phyloP scores from a whole-genome alignment of 495 filamentous ascomycete genomes.

The Penicillium silybi region DNA sequence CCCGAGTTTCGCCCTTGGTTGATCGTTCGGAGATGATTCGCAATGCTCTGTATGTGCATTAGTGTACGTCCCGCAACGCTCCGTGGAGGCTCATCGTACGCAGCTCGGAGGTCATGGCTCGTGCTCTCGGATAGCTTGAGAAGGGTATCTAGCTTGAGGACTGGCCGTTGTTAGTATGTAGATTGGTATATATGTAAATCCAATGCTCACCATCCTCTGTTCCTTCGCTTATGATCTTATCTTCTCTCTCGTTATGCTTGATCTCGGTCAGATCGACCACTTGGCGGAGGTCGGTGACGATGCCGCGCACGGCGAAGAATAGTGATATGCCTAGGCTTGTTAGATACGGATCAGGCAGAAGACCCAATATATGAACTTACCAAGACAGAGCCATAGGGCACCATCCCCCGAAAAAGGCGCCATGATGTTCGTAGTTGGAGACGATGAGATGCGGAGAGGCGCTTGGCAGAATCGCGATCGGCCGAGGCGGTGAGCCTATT shows the following conservation, averaged over 20 bases:
- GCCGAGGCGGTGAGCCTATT: slow-evolving; percentile 31
- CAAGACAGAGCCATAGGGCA: slow-evolving; percentile 43
- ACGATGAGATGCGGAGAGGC: slow-evolving; percentile 30
- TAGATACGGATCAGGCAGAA: background rate
- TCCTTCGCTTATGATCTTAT: slow-evolving; percentile 43
- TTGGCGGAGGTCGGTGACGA: slow-evolving; percentile 41
- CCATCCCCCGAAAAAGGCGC: slow-evolving; percentile 38
- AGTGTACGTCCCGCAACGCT: background rate
- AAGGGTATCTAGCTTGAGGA: slow-evolving; percentile 49
- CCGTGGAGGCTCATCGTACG: slow-evolving; percentile 33
- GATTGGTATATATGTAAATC: background rate
- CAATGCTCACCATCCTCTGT: slow-evolving; percentile 42
- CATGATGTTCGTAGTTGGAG: slow-evolving; percentile 24
- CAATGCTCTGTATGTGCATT: slow-evolving; percentile 32
- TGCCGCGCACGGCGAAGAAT: slow-evolving; percentile 45
- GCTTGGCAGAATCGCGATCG: slow-evolving; percentile 31
- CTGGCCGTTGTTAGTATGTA: slow-evolving; percentile 19
- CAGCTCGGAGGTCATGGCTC: slow-evolving; percentile 48
- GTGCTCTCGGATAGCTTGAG: slow-evolving; percentile 46
- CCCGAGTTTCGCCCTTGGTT: slow-evolving; percentile 38
- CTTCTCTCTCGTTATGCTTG: slow-evolving; percentile 42
- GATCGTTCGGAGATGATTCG: slow-evolving; percentile 49
- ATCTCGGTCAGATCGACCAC: slow-evolving; percentile 49
- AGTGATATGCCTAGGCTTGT: slow-evolving; percentile 37
- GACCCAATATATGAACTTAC: slow-evolving; percentile 16